Evolutionary conservation across 2,329 filamentous ascomycete species (phyloP).

Genomic region (Plenodomus biglobosus): DNA sequence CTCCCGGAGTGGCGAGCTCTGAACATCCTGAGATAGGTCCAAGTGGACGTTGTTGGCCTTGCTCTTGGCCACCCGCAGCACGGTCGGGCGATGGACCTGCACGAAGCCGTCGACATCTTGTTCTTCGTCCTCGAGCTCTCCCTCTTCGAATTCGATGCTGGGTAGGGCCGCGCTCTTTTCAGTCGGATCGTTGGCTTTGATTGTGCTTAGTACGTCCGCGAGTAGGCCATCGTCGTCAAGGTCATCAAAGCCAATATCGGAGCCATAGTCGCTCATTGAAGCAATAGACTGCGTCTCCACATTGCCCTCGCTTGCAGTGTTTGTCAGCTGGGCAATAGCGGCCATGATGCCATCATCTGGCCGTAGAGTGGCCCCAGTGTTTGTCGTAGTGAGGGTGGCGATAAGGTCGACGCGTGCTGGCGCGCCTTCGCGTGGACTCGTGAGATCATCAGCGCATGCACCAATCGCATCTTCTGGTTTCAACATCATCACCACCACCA

Average conservation of each 20-base stretch:
- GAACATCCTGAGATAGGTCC: slow-evolving; percentile 3
- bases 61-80: slow-evolving; percentile 21
- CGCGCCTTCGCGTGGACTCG: slow-evolving; percentile 16
- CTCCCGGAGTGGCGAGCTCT: slow-evolving; percentile 23
- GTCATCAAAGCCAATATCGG: slow-evolving; percentile 56
- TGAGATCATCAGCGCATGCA: slow-evolving; percentile 15
- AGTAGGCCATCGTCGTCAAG: slow-evolving; percentile 58
- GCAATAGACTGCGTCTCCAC: slow-evolving; percentile 52
- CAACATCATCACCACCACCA: background rate
- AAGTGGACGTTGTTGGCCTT: slow-evolving; percentile 3
- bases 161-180: slow-evolving; percentile 15
- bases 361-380: background rate
- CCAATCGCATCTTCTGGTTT: slow-evolving; percentile 4
- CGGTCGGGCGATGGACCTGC: slow-evolving; percentile 38
- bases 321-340: slow-evolving; percentile 10
- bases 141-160: slow-evolving; percentile 27
- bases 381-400: slow-evolving; percentile 7
- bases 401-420: slow-evolving; percentile 11
- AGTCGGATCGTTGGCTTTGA: slow-evolving; percentile 1
- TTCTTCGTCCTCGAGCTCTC: slow-evolving; percentile 22
- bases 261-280: slow-evolving; percentile 63
- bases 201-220: slow-evolving; percentile 16
- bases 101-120: slow-evolving; percentile 50
- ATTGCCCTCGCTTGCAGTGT: slow-evolving; percentile 60
- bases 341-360: slow-evolving; percentile 32